Evolutionary conservation across 2,329 filamentous ascomycete genomes (phyloP).

Genomic region (Nectriaceae sp.): DNA sequence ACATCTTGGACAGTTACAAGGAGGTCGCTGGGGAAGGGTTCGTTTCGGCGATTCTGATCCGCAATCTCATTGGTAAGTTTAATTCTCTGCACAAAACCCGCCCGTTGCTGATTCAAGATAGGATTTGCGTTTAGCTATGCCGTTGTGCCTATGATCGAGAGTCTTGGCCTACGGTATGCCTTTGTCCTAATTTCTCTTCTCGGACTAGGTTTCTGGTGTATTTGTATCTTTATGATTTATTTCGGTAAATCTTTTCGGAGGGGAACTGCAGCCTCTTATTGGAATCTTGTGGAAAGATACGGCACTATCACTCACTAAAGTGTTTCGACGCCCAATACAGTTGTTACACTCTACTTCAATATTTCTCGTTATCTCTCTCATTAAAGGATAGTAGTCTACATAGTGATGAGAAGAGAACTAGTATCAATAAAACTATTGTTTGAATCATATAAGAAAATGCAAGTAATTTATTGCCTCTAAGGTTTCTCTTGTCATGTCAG

Average conservation of each 20-base stretch:
- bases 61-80: conserved; percentile 25
- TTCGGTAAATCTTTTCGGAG: conserved; percentile 19
- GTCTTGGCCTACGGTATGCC: conserved; percentile 18
- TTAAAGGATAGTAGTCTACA: no score
- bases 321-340: neutral
- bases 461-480: no score
- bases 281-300: conserved; percentile 19
- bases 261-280: conserved; percentile 16
- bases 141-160: conserved; percentile 24
- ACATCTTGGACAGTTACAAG: conserved; percentile 27
- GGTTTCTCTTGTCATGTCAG: neutral
- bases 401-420: no score
- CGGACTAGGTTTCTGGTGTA: conserved; percentile 17
- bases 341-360: neutral
- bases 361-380: no score
- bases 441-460: no score
- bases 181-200: conserved; percentile 22
- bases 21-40: conserved; percentile 24
- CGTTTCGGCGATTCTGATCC: conserved; percentile 23
- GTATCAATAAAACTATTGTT: no score
- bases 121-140: conserved; percentile 28
- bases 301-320: conserved; percentile 10
- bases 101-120: neutral
- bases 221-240: conserved; percentile 13
- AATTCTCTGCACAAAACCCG: neutral